Evolutionary conservation across 768 basidiomycete species (phyloP).

Genomic region (Lactifluus volemus): DNA sequence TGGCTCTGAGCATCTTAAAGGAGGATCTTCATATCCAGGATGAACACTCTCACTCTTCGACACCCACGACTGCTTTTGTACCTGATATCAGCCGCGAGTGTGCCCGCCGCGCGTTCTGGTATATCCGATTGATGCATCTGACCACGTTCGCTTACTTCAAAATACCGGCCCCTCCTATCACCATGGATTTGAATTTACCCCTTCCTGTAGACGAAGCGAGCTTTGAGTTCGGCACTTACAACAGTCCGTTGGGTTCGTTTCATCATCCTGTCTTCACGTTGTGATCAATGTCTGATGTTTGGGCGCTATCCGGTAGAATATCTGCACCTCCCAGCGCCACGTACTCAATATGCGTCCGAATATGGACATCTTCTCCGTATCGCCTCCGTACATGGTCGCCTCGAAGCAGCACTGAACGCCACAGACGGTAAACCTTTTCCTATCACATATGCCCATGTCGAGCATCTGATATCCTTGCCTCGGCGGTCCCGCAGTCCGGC

Average conservation of each 20-base stretch:
- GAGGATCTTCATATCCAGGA: slow-evolving; percentile 56
- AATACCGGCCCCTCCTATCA: slow-evolving; percentile 30
- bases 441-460: not conserved
- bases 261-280: not conserved
- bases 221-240: slow-evolving; percentile 47
- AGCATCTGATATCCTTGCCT: not conserved
- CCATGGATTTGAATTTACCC: slow-evolving; percentile 46
- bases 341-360: slow-evolving; percentile 57
- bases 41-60: slow-evolving; percentile 51
- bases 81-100: slow-evolving; percentile 67
- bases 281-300: not conserved
- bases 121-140: slow-evolving; percentile 55
- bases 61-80: slow-evolving; percentile 50
- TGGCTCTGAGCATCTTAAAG: slow-evolving; percentile 59
- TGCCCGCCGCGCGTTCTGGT: slow-evolving; percentile 75
- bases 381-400: slow-evolving; percentile 51
- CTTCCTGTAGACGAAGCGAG: slow-evolving; percentile 76
- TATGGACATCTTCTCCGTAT: slow-evolving; percentile 70
- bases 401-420: slow-evolving; percentile 41
- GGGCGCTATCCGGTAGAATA: slow-evolving; percentile 42
- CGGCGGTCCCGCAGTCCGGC: not conserved
- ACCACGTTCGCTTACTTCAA: slow-evolving; percentile 34
- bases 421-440: slow-evolving; percentile 36
- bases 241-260: slow-evolving; percentile 15
- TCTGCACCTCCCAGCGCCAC: slow-evolving; percentile 52